Conservation (phyloP, 352 stramenopile species). For the Thalassiosira pacifica region DNA sequence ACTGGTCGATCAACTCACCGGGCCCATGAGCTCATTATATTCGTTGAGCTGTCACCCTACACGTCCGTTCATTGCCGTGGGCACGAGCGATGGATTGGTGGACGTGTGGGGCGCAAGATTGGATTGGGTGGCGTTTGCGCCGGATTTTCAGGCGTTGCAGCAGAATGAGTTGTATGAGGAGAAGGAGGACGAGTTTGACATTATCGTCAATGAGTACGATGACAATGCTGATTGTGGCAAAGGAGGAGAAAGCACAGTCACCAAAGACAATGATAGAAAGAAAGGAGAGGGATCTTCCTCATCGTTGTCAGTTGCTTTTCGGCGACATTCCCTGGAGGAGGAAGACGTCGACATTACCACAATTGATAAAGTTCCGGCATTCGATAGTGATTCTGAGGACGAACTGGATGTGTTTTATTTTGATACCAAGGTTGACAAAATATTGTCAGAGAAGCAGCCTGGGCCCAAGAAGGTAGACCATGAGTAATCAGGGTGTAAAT, state of each 20-base stretch:
- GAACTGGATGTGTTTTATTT: conserved; percentile 80
- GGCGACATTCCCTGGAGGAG: conserved; percentile 34
- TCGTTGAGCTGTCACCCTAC: conserved; percentile 82
- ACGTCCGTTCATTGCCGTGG: conserved; percentile 77
- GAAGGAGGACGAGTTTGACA: conserved; percentile 83
- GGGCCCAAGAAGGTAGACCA: conserved; percentile 18
- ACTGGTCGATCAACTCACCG: conserved; percentile 81
- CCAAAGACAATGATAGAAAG: not conserved
- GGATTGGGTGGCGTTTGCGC: conserved; percentile 83
- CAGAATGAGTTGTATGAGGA: conserved; percentile 84
- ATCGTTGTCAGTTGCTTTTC: not conserved
- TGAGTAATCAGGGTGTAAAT: not conserved
- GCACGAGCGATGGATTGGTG: conserved; percentile 78
- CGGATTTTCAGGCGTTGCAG: conserved; percentile 83
- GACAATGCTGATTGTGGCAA: conserved; percentile 20
- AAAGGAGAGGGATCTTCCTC: too few relatives aligned
- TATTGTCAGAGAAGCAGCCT: conserved; percentile 37
- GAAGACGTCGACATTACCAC: conserved; percentile 76
- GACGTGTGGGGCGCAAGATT: conserved; percentile 80
- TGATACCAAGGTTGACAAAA: conserved; percentile 69
- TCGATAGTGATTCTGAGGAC: conserved; percentile 79
- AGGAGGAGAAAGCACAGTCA: conserved; percentile 30
- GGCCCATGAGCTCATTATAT: conserved; percentile 70
- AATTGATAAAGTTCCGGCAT: conserved; percentile 68
- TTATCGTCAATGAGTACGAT: conserved; percentile 63